Evolutionary conservation across 352 stramenopile genomes (phyloP).

Genomic region (Phytophthora podocarpi): DNA sequence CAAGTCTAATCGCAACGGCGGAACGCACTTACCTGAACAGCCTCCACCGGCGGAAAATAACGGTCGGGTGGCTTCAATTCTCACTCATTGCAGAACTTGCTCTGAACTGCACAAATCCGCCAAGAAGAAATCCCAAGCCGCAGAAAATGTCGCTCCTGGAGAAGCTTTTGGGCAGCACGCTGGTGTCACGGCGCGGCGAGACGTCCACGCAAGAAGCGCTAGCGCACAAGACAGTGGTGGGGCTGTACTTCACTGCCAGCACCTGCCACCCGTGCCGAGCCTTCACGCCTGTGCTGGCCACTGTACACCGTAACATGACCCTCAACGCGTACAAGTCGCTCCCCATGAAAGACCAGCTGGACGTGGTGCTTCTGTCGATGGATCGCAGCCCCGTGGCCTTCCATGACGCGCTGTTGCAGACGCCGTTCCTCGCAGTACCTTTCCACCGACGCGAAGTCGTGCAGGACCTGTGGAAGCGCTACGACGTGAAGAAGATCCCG

Average conservation of each 20-base stretch:
- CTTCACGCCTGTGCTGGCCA: constrained; percentile 70
- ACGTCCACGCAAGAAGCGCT: constrained; percentile 54
- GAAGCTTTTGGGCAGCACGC: constrained; percentile 58
- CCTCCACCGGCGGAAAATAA: constrained; percentile 48
- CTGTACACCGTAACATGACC: constrained; percentile 67
- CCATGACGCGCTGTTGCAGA: constrained; percentile 62
- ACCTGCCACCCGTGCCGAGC: constrained; percentile 59
- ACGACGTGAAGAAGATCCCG: constrained; percentile 74
- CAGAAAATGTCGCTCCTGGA: constrained; percentile 52
- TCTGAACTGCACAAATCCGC: constrained; percentile 12
- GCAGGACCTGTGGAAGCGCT: constrained; percentile 67
- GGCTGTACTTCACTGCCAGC: constrained; percentile 73
- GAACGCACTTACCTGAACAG: constrained; percentile 5
- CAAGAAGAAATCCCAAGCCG: constrained; percentile 7
- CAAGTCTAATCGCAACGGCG: constrained; percentile 23
- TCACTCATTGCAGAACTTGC: constrained; percentile 11
- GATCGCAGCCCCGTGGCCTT: constrained; percentile 61
- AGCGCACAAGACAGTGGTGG: constrained; percentile 57
- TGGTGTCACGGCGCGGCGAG: constrained; percentile 61
- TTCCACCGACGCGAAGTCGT: constrained; percentile 55
- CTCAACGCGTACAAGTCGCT: constrained; percentile 60
- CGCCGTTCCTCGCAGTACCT: constrained; percentile 61
- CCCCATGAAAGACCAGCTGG: constrained; percentile 60
- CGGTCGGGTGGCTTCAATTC: constrained; percentile 1
- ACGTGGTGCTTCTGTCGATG: constrained; percentile 69